phyloP scores from a whole-genome alignment of 192 early-diverging fungal genomes.

The Gryganskiella cystojenkinii region DNA sequence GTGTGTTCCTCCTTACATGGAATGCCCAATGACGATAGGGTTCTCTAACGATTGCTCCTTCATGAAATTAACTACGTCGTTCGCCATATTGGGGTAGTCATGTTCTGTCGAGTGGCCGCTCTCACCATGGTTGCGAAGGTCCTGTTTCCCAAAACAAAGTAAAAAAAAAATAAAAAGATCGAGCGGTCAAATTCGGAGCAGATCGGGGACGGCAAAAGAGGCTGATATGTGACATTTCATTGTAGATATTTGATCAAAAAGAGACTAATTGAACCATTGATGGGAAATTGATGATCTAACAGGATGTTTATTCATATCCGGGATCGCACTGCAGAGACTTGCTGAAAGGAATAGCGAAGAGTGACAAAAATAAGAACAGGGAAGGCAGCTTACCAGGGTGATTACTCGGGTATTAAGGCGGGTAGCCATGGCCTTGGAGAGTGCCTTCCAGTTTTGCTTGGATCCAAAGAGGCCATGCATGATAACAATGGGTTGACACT shows the following conservation, averaged over 20 bases:
- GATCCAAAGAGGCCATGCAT: slow-evolving; percentile 94
- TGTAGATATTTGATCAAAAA: too few species aligned
- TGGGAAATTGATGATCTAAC: neutral
- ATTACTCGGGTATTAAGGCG: slow-evolving; percentile 72
- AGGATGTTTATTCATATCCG: neutral
- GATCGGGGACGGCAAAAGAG: too few species aligned
- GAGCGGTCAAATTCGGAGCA: neutral
- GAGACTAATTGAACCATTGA: too few species aligned
- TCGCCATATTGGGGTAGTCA: slow-evolving; percentile 82
- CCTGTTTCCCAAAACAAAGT: slow-evolving; percentile 58
- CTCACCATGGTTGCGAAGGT: slow-evolving; percentile 95
- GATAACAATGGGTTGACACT: slow-evolving; percentile 71
- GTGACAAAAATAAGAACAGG: neutral
- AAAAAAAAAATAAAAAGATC: neutral
- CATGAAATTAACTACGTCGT: slow-evolving; percentile 80
- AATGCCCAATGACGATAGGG: slow-evolving; percentile 85
- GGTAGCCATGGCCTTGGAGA: slow-evolving; percentile 77
- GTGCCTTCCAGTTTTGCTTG: slow-evolving; percentile 93
- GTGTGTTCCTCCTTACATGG: slow-evolving; percentile 68
- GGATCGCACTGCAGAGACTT: too few species aligned
- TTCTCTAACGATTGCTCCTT: slow-evolving; percentile 63
- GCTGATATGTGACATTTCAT: too few species aligned
- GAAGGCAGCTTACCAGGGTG: slow-evolving; percentile 60
- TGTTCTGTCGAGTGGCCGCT: slow-evolving; percentile 76
- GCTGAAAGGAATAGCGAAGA: neutral